Conservation (phyloP, 2,329 filamentous ascomycete genomes). For the Ophiocordyceps camponoti-floridani region DNA sequence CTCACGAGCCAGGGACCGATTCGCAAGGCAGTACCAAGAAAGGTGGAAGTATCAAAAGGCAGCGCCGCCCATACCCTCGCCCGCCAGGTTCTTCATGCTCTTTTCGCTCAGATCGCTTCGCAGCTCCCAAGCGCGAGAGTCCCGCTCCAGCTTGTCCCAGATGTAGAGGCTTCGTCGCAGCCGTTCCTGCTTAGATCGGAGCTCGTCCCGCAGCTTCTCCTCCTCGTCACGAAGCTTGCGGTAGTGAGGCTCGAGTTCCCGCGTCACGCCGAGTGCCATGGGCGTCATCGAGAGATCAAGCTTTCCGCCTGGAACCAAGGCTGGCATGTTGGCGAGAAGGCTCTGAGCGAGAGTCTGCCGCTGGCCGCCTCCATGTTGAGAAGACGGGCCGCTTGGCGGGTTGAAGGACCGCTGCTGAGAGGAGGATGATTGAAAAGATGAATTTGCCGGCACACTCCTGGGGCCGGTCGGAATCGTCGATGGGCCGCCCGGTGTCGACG, state of each 20-base stretch:
- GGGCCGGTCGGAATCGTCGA: constrained; percentile 30
- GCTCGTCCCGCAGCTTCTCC: constrained; percentile 35
- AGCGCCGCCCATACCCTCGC: constrained; percentile 35
- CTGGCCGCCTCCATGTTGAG: constrained; percentile 16
- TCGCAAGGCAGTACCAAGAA: too few relatives aligned
- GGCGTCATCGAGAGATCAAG: constrained; percentile 27
- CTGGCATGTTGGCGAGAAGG: constrained; percentile 31
- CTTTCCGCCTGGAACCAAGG: constrained; percentile 35
- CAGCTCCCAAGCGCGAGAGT: constrained; percentile 34
- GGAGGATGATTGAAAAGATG: constrained; percentile 19
- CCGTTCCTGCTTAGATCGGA: constrained; percentile 33
- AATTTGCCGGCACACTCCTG: constrained; percentile 15
- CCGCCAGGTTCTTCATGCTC: constrained; percentile 36
- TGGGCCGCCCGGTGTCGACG: constrained; percentile 20
- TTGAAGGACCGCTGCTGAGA: constrained; percentile 31
- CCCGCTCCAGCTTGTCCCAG: constrained; percentile 37
- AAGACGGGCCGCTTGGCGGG: constrained; percentile 35
- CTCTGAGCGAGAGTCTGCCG: constrained; percentile 32
- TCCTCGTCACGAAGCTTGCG: constrained; percentile 38
- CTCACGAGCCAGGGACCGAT: too few relatives aligned
- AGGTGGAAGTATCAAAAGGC: constrained; percentile 23
- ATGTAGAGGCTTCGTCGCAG: constrained; percentile 31
- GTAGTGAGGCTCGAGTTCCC: constrained; percentile 35
- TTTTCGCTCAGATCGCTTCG: constrained; percentile 37
- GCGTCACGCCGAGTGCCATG: constrained; percentile 26